Percentiles rank a stretch among this genome's conserved stretches.
phyloP scores from a whole-genome alignment of 2,329 filamentous ascomycete genomes.

The Fusarium neocosmosporiellum region DNA sequence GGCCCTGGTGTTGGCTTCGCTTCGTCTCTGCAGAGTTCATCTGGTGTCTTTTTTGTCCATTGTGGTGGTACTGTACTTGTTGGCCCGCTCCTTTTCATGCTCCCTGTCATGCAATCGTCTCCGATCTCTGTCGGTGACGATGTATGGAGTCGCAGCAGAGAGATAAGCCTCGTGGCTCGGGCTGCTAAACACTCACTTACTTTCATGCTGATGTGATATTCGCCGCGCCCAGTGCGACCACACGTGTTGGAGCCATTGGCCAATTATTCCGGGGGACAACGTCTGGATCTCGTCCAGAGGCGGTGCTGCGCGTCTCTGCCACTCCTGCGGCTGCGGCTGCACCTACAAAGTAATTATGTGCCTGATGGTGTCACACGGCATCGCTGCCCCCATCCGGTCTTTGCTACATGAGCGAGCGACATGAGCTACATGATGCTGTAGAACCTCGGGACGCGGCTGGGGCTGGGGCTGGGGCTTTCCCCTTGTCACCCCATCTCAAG shows the following conservation, averaged over 20 bases:
- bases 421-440: constrained; percentile 25
- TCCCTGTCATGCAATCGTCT: not conserved
- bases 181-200: not conserved
- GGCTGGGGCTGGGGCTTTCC: constrained; percentile 4
- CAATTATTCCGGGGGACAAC: constrained; percentile 19
- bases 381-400: constrained; percentile 18
- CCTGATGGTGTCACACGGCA: constrained; percentile 10
- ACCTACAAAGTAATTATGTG: constrained; percentile 14
- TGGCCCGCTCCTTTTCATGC: not conserved
- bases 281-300: not conserved
- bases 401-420: constrained; percentile 9
- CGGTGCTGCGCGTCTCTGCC: constrained; percentile 7
- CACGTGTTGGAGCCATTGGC: constrained; percentile 34
- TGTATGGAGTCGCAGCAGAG: not conserved
- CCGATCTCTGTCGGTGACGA: not conserved
- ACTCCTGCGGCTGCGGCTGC: constrained; percentile 19
- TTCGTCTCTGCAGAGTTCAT: not conserved
- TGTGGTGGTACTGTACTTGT: not conserved
- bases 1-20: not conserved
- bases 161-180: constrained; percentile 1
- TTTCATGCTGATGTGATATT: constrained; percentile 9
- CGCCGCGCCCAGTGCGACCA: constrained; percentile 8
- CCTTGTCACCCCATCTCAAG: constrained; percentile 8
- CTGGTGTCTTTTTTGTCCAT: not conserved
- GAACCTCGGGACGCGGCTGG: constrained; percentile 28